Evolutionary conservation across 1,284 basidiomycete genomes (phyloP).

Genomic region (Marasmius tenuissimus): DNA sequence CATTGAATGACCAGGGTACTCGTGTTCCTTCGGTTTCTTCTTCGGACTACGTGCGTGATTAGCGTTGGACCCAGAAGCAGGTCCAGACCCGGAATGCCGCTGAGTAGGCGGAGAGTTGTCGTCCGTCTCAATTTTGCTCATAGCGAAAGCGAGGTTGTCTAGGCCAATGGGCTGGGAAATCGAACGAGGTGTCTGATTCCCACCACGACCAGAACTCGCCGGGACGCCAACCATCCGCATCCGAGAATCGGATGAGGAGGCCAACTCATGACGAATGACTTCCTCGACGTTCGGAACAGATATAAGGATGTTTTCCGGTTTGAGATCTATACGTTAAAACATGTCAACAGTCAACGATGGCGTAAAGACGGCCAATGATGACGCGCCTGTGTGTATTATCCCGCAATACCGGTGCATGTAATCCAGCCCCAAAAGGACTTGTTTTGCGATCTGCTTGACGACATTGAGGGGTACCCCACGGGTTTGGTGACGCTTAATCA

Average conservation of each 20-base stretch:
- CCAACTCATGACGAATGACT: conserved; percentile 81
- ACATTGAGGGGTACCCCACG: conserved; percentile 94
- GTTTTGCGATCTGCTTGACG: conserved; percentile 96
- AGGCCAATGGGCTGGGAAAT: conserved; percentile 62
- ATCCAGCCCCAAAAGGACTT: conserved; percentile 92
- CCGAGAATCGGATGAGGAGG: conserved; percentile 47
- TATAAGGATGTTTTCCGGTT: conserved; percentile 98
- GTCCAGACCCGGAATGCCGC: background rate
- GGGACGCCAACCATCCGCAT: conserved; percentile 92
- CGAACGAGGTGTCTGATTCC: conserved; percentile 93
- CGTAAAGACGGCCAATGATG: conserved; percentile 23
- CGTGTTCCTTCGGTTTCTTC: background rate
- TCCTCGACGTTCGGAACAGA: conserved; percentile 97
- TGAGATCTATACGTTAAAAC: conserved; percentile 65
- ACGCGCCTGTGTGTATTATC: conserved; percentile 82
- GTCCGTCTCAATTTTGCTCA: conserved; percentile 68
- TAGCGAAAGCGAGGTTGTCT: conserved; percentile 93
- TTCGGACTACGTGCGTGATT: conserved; percentile 45
- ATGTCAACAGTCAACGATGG: background rate
- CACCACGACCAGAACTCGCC: conserved; percentile 92
- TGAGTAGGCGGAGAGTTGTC: background rate
- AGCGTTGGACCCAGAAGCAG: background rate
- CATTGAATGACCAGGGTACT: conserved; percentile 1
- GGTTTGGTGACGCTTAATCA: conserved; percentile 95
- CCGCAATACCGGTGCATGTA: conserved; percentile 98